Evolutionary conservation across 441 rosid species (phyloP).

Genomic region (Theobroma grandiflorum): DNA sequence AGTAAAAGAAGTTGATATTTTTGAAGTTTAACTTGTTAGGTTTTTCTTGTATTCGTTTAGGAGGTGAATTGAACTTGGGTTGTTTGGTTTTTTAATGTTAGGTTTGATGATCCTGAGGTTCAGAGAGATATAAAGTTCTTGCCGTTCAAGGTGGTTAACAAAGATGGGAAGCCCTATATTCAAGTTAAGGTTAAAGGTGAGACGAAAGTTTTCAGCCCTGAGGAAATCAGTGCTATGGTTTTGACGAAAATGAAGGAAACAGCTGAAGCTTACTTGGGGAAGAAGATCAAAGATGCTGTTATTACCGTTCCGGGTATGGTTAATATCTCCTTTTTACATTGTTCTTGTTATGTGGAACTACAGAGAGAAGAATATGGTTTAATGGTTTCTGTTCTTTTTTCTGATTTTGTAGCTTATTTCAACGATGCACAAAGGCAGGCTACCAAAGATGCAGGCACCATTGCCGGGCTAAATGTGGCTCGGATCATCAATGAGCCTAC

Average conservation of each 20-base stretch:
- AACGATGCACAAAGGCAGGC: constrained; percentile 32
- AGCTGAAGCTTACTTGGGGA: constrained; percentile 30
- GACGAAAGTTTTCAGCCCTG: constrained; percentile 24
- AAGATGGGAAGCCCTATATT: constrained; percentile 30
- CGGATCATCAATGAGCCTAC: constrained; percentile 31
- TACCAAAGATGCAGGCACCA: constrained; percentile 30
- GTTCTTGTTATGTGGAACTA: not conserved
- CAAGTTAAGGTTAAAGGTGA: constrained; percentile 29
- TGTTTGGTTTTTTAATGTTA: not conserved
- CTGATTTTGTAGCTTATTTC: constrained; percentile 21
- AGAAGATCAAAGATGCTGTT: constrained; percentile 31
- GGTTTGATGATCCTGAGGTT: constrained; percentile 28
- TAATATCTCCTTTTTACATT: not conserved
- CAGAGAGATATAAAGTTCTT: constrained; percentile 28
- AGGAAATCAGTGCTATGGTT: constrained; percentile 30
- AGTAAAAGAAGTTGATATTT: not conserved
- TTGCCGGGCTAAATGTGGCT: constrained; percentile 28
- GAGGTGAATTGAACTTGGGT: not conserved
- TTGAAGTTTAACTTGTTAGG: not conserved
- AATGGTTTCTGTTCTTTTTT: not conserved
- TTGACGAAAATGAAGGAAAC: constrained; percentile 32
- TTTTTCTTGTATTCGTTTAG: not conserved
- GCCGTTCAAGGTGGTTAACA: constrained; percentile 25
- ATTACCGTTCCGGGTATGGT: constrained; percentile 27
- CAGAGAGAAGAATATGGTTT: not conserved